Conservation (phyloP, 2,329 filamentous ascomycete species). For the Pseudogymnoascus sp. region DNA sequence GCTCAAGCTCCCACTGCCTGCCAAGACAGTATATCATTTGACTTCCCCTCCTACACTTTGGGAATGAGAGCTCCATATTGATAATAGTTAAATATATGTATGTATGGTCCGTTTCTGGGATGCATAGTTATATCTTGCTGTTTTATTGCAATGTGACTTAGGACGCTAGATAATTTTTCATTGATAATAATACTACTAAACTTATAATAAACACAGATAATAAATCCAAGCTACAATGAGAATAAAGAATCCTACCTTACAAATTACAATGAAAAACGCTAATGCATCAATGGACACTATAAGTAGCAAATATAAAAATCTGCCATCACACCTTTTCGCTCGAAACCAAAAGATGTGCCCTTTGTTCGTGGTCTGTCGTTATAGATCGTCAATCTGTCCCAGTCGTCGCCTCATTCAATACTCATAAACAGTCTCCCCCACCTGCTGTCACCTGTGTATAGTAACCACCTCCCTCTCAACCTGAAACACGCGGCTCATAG, state of each 20-base stretch:
- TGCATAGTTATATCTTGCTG: background rate
- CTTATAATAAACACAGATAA: background rate
- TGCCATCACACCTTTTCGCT: background rate
- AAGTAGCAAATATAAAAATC: background rate
- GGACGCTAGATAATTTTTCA: no score
- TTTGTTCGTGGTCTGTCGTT: background rate
- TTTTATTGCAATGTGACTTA: background rate
- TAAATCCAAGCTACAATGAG: background rate
- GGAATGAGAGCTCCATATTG: background rate
- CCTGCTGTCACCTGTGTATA: background rate
- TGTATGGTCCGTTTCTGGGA: background rate
- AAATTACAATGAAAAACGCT: background rate
- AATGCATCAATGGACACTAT: background rate
- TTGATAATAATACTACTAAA: background rate
- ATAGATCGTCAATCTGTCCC: background rate
- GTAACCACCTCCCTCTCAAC: background rate
- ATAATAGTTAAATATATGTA: no score
- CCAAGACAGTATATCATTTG: background rate
- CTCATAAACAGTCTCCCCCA: background rate
- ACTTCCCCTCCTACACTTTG: background rate
- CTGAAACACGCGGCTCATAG: conserved; percentile 33
- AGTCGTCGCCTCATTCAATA: background rate
- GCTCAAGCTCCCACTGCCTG: background rate
- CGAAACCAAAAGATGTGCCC: background rate
- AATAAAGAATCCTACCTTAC: background rate